These are phyloP conservation scores for Fusarium scirpi DNA, from an alignment of 2,329 filamentous ascomycete species.

Conservation along the genomic window DNA sequence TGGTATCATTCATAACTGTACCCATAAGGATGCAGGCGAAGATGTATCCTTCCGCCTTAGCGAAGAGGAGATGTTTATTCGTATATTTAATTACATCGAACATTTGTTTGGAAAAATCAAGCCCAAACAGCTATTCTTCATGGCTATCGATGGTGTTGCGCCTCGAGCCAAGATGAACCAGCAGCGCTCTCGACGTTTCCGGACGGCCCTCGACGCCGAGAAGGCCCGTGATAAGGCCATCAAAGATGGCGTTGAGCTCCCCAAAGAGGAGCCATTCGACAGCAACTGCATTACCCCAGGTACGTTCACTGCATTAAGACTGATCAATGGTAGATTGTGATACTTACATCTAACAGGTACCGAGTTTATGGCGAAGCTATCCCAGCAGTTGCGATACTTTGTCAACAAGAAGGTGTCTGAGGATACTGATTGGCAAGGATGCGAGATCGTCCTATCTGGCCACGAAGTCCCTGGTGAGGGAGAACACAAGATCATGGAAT, in stretches of 20 bases:
- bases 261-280: constrained; percentile 95
- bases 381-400: constrained; percentile 95
- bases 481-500: constrained; percentile 99
- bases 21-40: constrained; percentile 90
- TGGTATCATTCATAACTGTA: constrained; percentile 99
- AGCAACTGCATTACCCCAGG: constrained; percentile 99
- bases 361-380: constrained; percentile 97
- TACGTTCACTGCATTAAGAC: constrained; percentile 37
- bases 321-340: not conserved
- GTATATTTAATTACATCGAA: constrained; percentile 99
- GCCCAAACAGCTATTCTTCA: constrained; percentile 98
- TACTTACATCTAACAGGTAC: constrained; percentile 64
- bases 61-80: constrained; percentile 99
- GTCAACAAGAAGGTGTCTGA: constrained; percentile 99
- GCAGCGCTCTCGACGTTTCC: constrained; percentile 93
- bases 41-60: constrained; percentile 92
- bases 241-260: constrained; percentile 88
- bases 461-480: constrained; percentile 98
- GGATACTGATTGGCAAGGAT: constrained; percentile 96
- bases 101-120: constrained; percentile 99
- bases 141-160: constrained; percentile 98
- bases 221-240: constrained; percentile 92
- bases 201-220: constrained; percentile 92
- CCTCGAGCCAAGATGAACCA: constrained; percentile 99
- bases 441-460: constrained; percentile 94